Conservation (phyloP, 2,329 filamentous ascomycete species). For the Ophiosphaerella narmari region DNA sequence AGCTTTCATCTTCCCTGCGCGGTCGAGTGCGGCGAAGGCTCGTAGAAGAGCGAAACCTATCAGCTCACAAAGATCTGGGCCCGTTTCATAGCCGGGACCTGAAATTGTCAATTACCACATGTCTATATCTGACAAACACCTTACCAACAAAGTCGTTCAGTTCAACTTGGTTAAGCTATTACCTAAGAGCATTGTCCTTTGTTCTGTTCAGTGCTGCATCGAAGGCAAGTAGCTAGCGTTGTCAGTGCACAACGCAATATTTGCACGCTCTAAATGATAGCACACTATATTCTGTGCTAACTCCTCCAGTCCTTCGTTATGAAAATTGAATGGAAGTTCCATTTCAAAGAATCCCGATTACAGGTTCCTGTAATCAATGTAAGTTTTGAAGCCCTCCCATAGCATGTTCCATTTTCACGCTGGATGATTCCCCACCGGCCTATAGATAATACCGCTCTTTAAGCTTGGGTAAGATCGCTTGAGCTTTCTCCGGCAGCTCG, state of each 20-base stretch:
- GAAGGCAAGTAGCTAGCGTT: conserved; percentile 14
- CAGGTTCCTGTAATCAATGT: conserved; percentile 7
- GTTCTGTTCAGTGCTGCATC: conserved; percentile 13
- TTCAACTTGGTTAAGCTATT: conserved; percentile 15
- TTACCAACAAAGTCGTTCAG: conserved; percentile 8
- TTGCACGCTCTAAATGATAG: not conserved
- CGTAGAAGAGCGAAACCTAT: conserved; percentile 16
- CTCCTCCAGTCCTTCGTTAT: conserved; percentile 18
- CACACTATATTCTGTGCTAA: conserved; percentile 18
- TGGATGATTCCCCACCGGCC: conserved; percentile 8
- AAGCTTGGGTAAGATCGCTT: conserved; percentile 1
- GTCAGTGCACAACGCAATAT: not conserved
- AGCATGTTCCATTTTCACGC: conserved; percentile 18
- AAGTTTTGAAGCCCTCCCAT: conserved; percentile 14
- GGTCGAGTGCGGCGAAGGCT: conserved; percentile 16
- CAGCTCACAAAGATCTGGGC: conserved; percentile 6
- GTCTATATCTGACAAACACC: not conserved
- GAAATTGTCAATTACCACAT: not conserved
- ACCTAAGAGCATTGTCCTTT: conserved; percentile 3
- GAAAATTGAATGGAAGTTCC: conserved; percentile 22
- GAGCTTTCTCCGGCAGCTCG: conserved; percentile 6
- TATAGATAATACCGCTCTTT: conserved; percentile 6
- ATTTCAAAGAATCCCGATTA: conserved; percentile 18
- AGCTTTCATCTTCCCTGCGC: conserved; percentile 10
- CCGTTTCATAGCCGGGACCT: conserved; percentile 13